Evolutionary conservation across 768 basidiomycete species (phyloP), one percentile per base, ranked within the genome.

Genomic region (Arthromyces matolae): DNA sequence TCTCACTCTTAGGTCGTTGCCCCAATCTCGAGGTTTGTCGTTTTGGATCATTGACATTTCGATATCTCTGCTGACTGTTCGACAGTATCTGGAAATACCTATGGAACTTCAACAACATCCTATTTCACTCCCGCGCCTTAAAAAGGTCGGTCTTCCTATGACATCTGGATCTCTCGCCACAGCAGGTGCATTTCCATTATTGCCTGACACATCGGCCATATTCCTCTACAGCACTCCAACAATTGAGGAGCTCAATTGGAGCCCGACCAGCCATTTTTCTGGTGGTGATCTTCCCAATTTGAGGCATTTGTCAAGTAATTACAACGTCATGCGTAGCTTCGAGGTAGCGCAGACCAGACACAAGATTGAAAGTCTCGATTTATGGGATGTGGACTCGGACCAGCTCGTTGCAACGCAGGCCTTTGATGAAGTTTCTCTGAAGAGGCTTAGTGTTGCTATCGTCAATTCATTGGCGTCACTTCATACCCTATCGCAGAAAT

Each of bases 201-300:
- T 34, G 70, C 72, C n/a, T 45, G 54, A 63, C 12, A 65, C 69
- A 35, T 64, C 68, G 10, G 57, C 63, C 33, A 56, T 51, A 19
- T 79, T 79, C 51, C 60, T 79, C 9, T 61, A 71, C 45, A 65
- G 64, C n/a, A 75, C 78, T 51, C 69, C 74, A 3, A 64, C 64
- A 2, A 64, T 79, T 34, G 72, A 76, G 49, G 71, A 72, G 13
- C 67, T 79, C 4, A 60, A 59, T 23, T 79, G 76, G 76, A 66
- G 62, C n/a, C 73, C 76, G 2, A 58, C 72, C 1, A 64, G 64
- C 20, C 60, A 58, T 16, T 58, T 70, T n/a, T 45, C 13, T 49
- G 76, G 10, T 55, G 65, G 65, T n/a, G 49, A 56, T 8, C 66
- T 79, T 4, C 76, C 75, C 5, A 68, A 66, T 39, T 60, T 78